Percentiles rank a stretch among this genome's conserved stretches.
These are phyloP conservation scores for Tricholoma saponaceum DNA, from an alignment of 768 basidiomycete species.

Conservation along the genomic window DNA sequence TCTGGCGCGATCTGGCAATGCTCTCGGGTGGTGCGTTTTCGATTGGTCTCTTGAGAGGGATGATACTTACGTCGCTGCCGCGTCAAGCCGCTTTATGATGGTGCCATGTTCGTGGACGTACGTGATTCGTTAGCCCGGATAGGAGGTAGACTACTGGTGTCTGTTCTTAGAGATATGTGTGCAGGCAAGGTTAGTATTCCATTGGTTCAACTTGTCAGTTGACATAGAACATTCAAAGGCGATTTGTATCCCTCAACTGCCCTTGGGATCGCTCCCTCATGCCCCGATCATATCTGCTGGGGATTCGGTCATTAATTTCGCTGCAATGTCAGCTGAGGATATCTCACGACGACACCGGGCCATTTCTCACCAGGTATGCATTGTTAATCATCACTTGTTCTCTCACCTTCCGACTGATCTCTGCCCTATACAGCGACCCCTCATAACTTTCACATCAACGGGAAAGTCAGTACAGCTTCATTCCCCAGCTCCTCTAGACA, in stretches of 20 bases:
- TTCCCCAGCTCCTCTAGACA: constrained; percentile 21
- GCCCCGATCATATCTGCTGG: constrained; percentile 58
- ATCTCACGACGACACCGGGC: constrained; percentile 57
- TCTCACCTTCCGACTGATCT: background rate
- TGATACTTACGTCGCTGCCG: background rate
- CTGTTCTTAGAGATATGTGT: constrained; percentile 62
- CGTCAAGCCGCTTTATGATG: constrained; percentile 46
- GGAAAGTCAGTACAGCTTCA: constrained; percentile 40
- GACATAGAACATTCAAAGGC: constrained; percentile 32
- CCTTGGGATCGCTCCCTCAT: constrained; percentile 29
- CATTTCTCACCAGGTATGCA: constrained; percentile 62
- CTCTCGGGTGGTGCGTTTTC: constrained; percentile 45
- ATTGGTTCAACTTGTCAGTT: background rate
- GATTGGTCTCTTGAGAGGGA: background rate
- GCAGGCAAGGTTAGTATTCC: constrained; percentile 42
- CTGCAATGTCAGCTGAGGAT: constrained; percentile 47
- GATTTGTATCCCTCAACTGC: constrained; percentile 42
- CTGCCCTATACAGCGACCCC: constrained; percentile 22
- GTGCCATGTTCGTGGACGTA: constrained; percentile 50
- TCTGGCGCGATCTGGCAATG: constrained; percentile 67
- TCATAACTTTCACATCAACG: constrained; percentile 28
- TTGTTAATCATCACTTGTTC: background rate
- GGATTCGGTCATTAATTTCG: constrained; percentile 55
- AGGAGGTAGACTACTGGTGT: constrained; percentile 71
- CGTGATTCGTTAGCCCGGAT: constrained; percentile 53